phyloP scores from a whole-genome alignment of 2,329 filamentous ascomycete species.

The Hypomyces perniciosus region DNA sequence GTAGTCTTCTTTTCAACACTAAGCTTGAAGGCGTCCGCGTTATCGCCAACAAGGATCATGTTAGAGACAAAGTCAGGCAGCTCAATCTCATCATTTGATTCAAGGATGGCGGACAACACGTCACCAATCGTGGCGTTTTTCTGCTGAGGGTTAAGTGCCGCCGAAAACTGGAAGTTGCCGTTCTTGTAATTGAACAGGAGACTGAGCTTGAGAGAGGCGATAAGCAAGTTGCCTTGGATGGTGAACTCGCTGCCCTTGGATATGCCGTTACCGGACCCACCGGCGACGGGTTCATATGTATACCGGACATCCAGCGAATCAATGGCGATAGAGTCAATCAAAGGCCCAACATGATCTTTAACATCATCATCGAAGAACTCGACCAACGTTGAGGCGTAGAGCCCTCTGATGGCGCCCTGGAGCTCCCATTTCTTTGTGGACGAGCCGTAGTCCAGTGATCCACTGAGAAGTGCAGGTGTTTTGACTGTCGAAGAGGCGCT shows the following conservation, averaged over 20 bases:
- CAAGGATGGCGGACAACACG: conserved; percentile 9
- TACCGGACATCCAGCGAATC: conserved; percentile 9
- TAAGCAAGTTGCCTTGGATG: conserved; percentile 13
- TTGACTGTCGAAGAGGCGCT: not conserved
- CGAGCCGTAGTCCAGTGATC: conserved; percentile 8
- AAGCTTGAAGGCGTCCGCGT: conserved; percentile 1
- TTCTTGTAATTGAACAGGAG: conserved; percentile 12
- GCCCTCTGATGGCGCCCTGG: not conserved
- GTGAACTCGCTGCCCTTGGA: conserved; percentile 12
- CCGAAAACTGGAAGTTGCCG: conserved; percentile 3
- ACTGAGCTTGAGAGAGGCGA: conserved; percentile 10
- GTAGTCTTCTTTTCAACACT: conserved; percentile 3
- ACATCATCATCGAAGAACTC: conserved; percentile 14
- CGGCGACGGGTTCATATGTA: not conserved
- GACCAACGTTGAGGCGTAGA: conserved; percentile 7
- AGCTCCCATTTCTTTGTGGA: conserved; percentile 3
- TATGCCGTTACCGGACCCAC: not conserved
- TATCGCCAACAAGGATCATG: not conserved
- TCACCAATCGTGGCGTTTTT: conserved; percentile 11
- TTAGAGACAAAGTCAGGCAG: conserved; percentile 13
- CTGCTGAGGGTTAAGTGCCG: not conserved
- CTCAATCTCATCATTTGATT: conserved; percentile 6
- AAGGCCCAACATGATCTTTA: conserved; percentile 3
- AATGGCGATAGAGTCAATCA: conserved; percentile 15
- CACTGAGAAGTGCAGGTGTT: conserved; percentile 1